These are phyloP conservation scores for Amaranthus hypochondriacus DNA, from an alignment of 148 eudicot species.

Conservation along the genomic window DNA sequence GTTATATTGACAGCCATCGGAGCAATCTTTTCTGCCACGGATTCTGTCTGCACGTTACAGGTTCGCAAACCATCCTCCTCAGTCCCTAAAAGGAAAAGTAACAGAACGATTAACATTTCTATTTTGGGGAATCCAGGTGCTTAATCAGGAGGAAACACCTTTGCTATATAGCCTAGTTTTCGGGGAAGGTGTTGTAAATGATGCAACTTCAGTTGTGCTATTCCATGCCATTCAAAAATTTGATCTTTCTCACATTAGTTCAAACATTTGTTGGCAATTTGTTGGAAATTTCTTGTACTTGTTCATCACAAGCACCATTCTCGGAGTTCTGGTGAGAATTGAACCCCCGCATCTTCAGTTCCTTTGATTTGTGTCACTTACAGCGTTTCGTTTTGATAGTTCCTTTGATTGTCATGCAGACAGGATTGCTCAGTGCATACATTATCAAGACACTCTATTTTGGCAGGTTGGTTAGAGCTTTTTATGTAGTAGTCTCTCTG, in stretches of 20 bases:
- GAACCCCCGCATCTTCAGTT: not conserved
- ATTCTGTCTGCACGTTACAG: slow-evolving; percentile 86
- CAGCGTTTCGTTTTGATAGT: not conserved
- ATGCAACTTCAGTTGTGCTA: slow-evolving; percentile 79
- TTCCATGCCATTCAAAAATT: slow-evolving; percentile 65
- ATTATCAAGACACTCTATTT: slow-evolving; percentile 58
- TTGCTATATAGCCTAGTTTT: slow-evolving; percentile 80
- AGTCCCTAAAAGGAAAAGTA: too few relatives aligned
- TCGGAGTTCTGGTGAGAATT: slow-evolving; percentile 52
- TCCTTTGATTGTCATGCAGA: slow-evolving; percentile 40
- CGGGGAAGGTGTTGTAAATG: slow-evolving; percentile 83
- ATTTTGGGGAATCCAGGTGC: slow-evolving; percentile 47
- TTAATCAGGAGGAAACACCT: slow-evolving; percentile 81
- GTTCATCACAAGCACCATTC: slow-evolving; percentile 58
- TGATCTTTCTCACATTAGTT: slow-evolving; percentile 45
- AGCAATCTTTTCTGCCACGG: slow-evolving; percentile 83
- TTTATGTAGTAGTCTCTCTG: not conserved
- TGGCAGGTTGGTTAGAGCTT: slow-evolving; percentile 52
- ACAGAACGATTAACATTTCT: slow-evolving; percentile 16
- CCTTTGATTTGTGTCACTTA: not conserved
- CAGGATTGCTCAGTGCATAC: slow-evolving; percentile 71
- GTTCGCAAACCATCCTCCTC: slow-evolving; percentile 14
- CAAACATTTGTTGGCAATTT: slow-evolving; percentile 41
- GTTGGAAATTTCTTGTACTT: slow-evolving; percentile 35
- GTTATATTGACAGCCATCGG: slow-evolving; percentile 47